Base-by-base conservation (phyloP, 371 early-diverging fungal species). In the Mucor ambiguus region DNA sequence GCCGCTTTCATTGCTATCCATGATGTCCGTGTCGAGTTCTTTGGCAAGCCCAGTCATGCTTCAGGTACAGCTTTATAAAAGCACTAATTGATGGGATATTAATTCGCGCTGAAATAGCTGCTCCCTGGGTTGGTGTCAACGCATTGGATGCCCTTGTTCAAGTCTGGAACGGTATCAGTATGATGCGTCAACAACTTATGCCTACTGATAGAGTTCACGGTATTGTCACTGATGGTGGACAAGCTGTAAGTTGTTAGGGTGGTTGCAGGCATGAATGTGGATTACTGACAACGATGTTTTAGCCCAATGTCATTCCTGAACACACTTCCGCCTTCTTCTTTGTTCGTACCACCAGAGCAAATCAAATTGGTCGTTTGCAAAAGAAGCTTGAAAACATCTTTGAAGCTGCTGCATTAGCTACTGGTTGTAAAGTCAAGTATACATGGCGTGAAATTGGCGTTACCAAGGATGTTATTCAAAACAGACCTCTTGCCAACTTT, bases 121-220 rank as follows among this genome's bases (percentile, higher is more conserved):
- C 72, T 30, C 72, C 79, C 38, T 72, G 77, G 77, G 58, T 70
- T 43, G 71, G 93, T 24, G 72, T 88, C 38, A 92, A 93, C 70
- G 93, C 93, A 9, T 79, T 92, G 46, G 90, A 92, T 69, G 92
- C 93, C 1, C 73, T 87, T 26, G 77, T 88, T 11, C 72, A 83
- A 65, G 81, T 84, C 0, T 88, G 90, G 80, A 81, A 84, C 46
- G 82, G 78, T 33, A 81, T 92, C 63, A 83, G 87, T 20, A 77
- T 87, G 80, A 70, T 92, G 79, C 83, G 92, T 30, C 92, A 93
- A 64, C 92, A 93, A 63, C 78, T 87, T 18, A 66, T 79, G 35
- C 90, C 92, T n/a, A 80, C 84, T 9, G 76, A 82, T 58, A 69
- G 91, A 54, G 79, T 92, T 16, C 94, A 93, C 60, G 92, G 90